These are phyloP conservation scores for Dictyostelium capitatum DNA, from an alignment of 78 protist species.

Conservation along the genomic window DNA sequence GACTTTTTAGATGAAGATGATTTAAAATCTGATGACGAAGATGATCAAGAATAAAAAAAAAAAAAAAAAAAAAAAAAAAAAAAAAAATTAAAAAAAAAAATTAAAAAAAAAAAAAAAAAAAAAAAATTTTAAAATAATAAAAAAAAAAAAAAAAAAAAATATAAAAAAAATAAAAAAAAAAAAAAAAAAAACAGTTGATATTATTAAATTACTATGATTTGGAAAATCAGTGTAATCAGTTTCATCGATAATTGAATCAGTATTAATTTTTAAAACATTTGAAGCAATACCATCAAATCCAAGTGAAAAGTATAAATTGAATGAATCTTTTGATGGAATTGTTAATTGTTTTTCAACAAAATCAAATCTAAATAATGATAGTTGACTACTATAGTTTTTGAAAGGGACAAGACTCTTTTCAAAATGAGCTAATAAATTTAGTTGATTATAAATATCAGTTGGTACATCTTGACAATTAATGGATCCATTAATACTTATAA, in stretches of 20 bases:
- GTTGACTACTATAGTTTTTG: not conserved
- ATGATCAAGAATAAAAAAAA: not conserved
- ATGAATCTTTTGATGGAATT: not conserved
- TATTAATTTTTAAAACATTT: not conserved
- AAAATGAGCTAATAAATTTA: not conserved
- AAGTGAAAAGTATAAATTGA: not conserved
- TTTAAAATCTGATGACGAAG: conserved; percentile 18
- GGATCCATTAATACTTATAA: not conserved
- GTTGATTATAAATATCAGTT: not conserved
- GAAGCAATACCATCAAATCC: conserved; percentile 1
- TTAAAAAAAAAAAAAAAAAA: not conserved
- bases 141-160: not conserved
- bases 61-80: not conserved
- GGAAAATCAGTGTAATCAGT: not conserved
- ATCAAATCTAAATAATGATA: not conserved
- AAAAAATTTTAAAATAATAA: not conserved
- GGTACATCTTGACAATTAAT: not conserved
- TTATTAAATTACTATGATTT: too few relatives aligned
- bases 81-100: not conserved
- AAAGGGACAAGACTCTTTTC: not conserved
- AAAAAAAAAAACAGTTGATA: not conserved
- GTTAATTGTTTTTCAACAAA: not conserved
- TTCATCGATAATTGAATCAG: not conserved
- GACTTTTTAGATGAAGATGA: conserved; percentile 45
- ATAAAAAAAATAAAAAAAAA: not conserved